Percentiles rank a stretch among this genome's conserved stretches.
Evolutionary conservation across 169 alveolate genomes (phyloP).

Genomic region (Cryptosporidium bovis): DNA sequence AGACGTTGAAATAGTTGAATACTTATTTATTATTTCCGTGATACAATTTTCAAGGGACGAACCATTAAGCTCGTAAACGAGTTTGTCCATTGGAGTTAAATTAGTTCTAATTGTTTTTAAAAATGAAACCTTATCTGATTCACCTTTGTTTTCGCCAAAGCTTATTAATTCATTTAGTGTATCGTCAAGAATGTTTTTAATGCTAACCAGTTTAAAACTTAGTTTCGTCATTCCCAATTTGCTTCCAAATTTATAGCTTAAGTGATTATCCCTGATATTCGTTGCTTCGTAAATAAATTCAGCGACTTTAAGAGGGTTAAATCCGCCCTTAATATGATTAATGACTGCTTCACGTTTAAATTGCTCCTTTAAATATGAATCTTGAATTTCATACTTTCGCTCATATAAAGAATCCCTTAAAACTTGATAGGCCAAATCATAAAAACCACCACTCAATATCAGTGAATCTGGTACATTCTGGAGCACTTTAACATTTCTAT

Average conservation of each 20-base stretch:
- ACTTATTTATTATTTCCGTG: conserved; percentile 21
- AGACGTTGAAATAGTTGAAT: background rate
- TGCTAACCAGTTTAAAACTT: conserved; percentile 1
- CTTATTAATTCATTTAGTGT: background rate
- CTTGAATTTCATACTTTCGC: conserved; percentile 1
- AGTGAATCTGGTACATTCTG: conserved; percentile 47
- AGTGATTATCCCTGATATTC: background rate
- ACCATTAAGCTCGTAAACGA: conserved; percentile 13
- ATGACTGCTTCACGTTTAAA: conserved; percentile 2
- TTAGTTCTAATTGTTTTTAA: background rate
- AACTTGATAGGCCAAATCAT: conserved; percentile 7
- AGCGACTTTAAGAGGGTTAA: conserved; percentile 29
- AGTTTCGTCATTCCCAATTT: conserved; percentile 43
- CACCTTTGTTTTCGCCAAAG: background rate
- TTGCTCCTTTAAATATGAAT: background rate
- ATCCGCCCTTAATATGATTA: conserved; percentile 13
- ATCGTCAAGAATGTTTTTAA: background rate
- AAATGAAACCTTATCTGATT: conserved; percentile 19
- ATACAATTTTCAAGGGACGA: conserved; percentile 40
- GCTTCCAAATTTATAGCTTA: conserved; percentile 16
- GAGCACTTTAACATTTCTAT: conserved; percentile 2
- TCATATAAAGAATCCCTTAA: background rate
- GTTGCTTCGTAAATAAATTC: background rate
- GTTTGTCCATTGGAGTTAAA: conserved; percentile 17
- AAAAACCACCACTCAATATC: conserved; percentile 11